Conservation (phyloP, 306 rosid genomes). For the Pyrus communis region DNA sequence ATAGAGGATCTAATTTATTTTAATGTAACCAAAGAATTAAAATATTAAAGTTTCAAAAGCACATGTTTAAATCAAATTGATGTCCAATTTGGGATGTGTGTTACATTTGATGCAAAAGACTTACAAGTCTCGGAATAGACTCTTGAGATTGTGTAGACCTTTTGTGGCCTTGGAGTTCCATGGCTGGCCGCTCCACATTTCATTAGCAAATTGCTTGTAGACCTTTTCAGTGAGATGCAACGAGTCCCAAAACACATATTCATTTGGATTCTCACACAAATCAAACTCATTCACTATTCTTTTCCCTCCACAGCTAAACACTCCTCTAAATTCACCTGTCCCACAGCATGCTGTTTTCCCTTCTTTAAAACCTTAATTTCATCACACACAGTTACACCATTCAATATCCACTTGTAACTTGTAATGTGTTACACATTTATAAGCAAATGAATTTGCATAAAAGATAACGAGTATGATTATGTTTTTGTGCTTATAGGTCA, state of each 20-base stretch:
- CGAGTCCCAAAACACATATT: conserved; percentile 71
- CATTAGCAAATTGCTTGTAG: conserved; percentile 50
- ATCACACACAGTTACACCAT: background rate
- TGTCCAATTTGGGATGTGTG: background rate
- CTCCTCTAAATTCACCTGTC: conserved; percentile 55
- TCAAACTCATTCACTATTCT: conserved; percentile 50
- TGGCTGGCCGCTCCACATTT: conserved; percentile 44
- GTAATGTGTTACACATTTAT: background rate
- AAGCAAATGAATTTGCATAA: background rate
- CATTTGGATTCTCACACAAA: conserved; percentile 47
- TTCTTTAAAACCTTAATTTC: conserved; percentile 53
- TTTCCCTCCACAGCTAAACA: conserved; percentile 74
- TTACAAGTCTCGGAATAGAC: conserved; percentile 43
- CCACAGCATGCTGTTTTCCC: conserved; percentile 86
- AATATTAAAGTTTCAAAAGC: background rate
- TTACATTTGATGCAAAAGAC: background rate
- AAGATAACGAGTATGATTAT: too few relatives aligned
- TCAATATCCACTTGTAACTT: background rate
- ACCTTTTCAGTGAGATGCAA: conserved; percentile 69
- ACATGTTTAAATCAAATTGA: background rate
- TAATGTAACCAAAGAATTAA: background rate
- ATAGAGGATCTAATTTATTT: background rate
- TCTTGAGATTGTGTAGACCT: conserved; percentile 33
- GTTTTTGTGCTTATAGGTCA: too few relatives aligned
- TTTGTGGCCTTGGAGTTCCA: conserved; percentile 3